Conservation (phyloP, 768 basidiomycete genomes). For the Amanita polypyramis region DNA sequence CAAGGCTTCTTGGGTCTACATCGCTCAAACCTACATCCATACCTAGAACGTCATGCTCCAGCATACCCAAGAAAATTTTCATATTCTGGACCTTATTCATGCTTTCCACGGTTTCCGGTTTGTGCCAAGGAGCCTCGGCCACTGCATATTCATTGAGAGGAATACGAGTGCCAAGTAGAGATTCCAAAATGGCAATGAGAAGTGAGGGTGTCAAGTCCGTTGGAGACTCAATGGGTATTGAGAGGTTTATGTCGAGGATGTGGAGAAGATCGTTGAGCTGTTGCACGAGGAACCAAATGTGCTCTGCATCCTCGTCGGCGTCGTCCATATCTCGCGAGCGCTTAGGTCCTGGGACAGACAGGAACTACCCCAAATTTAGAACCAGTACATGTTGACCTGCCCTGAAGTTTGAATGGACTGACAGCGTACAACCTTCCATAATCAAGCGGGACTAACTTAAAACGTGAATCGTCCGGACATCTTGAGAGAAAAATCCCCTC, state of each 20-base stretch:
- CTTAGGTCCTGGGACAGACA: no score
- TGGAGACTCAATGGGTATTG: conserved; percentile 37
- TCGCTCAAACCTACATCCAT: conserved; percentile 53
- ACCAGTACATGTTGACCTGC: not conserved
- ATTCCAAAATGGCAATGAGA: conserved; percentile 61
- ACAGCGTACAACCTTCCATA: no score
- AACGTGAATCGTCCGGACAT: no score
- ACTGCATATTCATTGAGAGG: conserved; percentile 23
- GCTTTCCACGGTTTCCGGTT: conserved; percentile 9
- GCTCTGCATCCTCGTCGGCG: not conserved
- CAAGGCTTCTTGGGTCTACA: conserved; percentile 56
- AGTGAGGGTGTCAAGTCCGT: conserved; percentile 63
- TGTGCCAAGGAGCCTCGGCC: conserved; percentile 10
- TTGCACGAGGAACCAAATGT: conserved; percentile 14
- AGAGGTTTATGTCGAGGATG: conserved; percentile 26
- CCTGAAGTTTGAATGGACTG: not conserved
- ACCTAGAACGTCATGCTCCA: conserved; percentile 54
- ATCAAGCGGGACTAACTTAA: no score
- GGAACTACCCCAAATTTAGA: not conserved
- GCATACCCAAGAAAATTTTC: conserved; percentile 67
- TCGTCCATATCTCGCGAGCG: not conserved
- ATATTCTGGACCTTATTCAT: conserved; percentile 47
- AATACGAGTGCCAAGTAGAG: conserved; percentile 43
- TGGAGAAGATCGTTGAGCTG: conserved; percentile 38
- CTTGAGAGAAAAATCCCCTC: not conserved